Conservation (phyloP, 2,329 filamentous ascomycete genomes). For the Fusarium albidum region DNA sequence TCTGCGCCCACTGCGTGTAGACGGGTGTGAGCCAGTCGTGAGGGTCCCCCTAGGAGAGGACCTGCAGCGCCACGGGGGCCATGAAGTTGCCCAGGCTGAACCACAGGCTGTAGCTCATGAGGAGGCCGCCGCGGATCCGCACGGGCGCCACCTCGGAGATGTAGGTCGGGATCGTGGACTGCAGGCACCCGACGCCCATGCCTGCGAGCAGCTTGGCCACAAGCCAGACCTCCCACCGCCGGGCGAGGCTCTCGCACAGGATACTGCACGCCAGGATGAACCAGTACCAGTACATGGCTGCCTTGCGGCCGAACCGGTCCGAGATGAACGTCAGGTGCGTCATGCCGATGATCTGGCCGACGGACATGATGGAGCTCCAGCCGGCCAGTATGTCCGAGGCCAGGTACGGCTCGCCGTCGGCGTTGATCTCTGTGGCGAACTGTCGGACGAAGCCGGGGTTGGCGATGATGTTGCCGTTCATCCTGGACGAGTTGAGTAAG, state of each 20-base stretch:
- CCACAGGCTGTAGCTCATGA: constrained; percentile 55
- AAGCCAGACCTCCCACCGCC: constrained; percentile 51
- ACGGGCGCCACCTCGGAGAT: constrained; percentile 52
- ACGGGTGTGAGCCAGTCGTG: constrained; percentile 50
- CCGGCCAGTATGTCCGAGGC: constrained; percentile 46
- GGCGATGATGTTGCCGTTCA: constrained; percentile 27
- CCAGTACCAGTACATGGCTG: constrained; percentile 44
- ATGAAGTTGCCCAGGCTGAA: constrained; percentile 53
- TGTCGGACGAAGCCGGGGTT: constrained; percentile 23
- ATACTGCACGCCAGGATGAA: constrained; percentile 45
- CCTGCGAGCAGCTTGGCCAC: constrained; percentile 46
- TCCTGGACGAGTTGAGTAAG: not conserved
- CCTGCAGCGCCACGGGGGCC: constrained; percentile 50
- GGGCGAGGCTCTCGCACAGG: constrained; percentile 47
- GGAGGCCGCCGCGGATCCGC: constrained; percentile 48
- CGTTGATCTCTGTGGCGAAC: constrained; percentile 20
- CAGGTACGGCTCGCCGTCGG: constrained; percentile 42
- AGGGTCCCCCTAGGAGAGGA: constrained; percentile 42
- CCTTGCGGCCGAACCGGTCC: constrained; percentile 43
- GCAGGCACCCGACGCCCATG: constrained; percentile 53
- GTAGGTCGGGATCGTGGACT: constrained; percentile 52
- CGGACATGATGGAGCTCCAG: constrained; percentile 50
- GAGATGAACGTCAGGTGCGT: constrained; percentile 40
- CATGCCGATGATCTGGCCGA: constrained; percentile 51
- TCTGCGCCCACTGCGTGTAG: constrained; percentile 55